Conservation (phyloP, 768 basidiomycete genomes). For the Leccinum fibrillosum region DNA sequence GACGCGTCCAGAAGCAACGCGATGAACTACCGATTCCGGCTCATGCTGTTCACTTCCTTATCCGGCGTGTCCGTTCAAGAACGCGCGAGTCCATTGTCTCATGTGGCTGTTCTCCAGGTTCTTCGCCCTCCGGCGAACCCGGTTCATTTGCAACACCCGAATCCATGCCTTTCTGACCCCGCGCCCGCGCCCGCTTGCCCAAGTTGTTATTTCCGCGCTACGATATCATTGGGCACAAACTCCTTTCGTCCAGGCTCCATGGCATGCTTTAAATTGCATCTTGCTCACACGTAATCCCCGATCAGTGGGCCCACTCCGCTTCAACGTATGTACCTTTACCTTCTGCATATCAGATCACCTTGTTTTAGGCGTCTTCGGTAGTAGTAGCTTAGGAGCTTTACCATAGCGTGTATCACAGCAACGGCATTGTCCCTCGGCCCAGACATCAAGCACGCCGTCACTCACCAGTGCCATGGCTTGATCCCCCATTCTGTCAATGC, state of each 20-base stretch:
- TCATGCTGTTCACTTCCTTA: conserved; percentile 13
- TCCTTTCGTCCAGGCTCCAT: conserved; percentile 12
- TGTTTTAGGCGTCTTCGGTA: conserved; percentile 19
- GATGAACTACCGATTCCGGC: conserved; percentile 15
- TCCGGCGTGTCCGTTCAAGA: conserved; percentile 13
- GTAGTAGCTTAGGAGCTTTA: conserved; percentile 15
- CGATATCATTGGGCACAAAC: conserved; percentile 8
- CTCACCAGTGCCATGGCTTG: not conserved
- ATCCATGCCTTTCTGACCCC: conserved; percentile 19
- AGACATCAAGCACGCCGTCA: not conserved
- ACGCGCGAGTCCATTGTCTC: conserved; percentile 23
- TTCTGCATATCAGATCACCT: conserved; percentile 18
- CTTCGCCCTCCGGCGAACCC: conserved; percentile 21
- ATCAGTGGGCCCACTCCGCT: conserved; percentile 11
- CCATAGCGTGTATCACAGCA: conserved; percentile 8
- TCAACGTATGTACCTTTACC: conserved; percentile 4
- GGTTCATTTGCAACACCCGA: conserved; percentile 26
- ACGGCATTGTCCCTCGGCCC: conserved; percentile 16
- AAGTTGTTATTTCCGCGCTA: conserved; percentile 25
- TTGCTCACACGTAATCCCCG: conserved; percentile 29
- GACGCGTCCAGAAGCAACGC: conserved; percentile 15
- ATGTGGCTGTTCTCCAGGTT: conserved; percentile 15
- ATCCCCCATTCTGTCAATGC: conserved; percentile 20
- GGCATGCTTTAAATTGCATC: conserved; percentile 2
- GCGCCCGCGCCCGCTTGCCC: conserved; percentile 14